Conservation (phyloP, 2,329 filamentous ascomycete species). For the Nemania sp. region DNA sequence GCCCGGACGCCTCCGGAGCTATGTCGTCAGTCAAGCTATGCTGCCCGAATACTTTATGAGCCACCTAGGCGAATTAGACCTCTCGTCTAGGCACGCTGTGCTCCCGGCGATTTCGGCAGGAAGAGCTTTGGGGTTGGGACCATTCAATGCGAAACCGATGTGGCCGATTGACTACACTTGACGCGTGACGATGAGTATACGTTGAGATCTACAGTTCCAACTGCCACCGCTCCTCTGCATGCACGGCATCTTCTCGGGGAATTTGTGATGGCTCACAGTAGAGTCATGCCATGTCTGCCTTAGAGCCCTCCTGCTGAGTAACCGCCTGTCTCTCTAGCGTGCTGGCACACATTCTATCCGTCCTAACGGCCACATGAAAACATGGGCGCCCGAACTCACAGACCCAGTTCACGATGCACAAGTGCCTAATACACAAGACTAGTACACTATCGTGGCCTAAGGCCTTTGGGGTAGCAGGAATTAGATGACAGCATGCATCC, state of each 20-base stretch:
- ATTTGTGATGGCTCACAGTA: not conserved
- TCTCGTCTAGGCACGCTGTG: not conserved
- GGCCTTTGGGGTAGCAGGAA: not conserved
- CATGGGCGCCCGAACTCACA: not conserved
- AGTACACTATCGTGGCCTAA: slow-evolving; percentile 28
- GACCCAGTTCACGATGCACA: slow-evolving; percentile 19
- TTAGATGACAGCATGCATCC: slow-evolving; percentile 39
- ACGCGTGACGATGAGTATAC: slow-evolving; percentile 9
- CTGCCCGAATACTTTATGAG: not conserved
- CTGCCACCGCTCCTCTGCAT: not conserved
- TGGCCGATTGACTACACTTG: not conserved
- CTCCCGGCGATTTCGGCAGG: not conserved
- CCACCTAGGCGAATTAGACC: not conserved
- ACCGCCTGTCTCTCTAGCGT: not conserved
- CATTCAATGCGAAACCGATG: not conserved
- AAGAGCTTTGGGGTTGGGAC: not conserved
- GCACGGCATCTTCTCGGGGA: slow-evolving; percentile 13
- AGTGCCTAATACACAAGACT: slow-evolving; percentile 26
- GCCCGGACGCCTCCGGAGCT: not conserved
- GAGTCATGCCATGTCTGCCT: slow-evolving; percentile 8
- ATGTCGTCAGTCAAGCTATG: not conserved
- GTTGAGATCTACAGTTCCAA: not conserved
- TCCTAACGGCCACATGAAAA: not conserved
- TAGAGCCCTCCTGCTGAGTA: slow-evolving; percentile 5
- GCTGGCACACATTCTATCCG: not conserved